Conservation (phyloP, 2,329 filamentous ascomycete species). For the Claviceps monticola region DNA sequence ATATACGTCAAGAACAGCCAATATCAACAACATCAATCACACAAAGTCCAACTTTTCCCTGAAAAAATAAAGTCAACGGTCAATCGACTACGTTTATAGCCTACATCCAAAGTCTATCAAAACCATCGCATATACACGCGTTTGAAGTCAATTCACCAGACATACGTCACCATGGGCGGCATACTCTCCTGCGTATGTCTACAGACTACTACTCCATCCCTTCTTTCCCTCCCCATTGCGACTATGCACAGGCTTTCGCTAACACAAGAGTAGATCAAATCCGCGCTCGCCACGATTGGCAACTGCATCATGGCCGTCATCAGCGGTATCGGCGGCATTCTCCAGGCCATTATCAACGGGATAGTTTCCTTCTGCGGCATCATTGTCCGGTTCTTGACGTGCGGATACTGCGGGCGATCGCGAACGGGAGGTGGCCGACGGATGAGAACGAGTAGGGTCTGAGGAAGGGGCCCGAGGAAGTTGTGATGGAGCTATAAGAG, state of each 20-base stretch:
- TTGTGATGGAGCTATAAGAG: not conserved
- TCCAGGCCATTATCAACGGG: conserved; percentile 53
- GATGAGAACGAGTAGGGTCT: conserved; percentile 13
- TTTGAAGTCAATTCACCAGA: too few relatives aligned
- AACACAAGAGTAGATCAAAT: conserved; percentile 32
- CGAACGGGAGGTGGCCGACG: conserved; percentile 6
- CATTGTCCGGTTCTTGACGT: conserved; percentile 52
- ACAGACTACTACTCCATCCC: too few relatives aligned
- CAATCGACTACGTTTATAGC: too few relatives aligned
- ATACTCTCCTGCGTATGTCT: conserved; percentile 66
- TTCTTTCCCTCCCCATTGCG: not conserved
- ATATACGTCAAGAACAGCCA: too few relatives aligned
- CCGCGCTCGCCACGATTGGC: conserved; percentile 50
- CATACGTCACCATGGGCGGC: conserved; percentile 50
- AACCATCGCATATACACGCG: too few relatives aligned
- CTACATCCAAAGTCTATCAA: too few relatives aligned
- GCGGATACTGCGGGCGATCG: conserved; percentile 25
- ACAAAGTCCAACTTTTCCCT: too few relatives aligned
- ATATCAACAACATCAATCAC: too few relatives aligned
- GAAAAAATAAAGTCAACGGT: too few relatives aligned
- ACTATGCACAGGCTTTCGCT: not conserved
- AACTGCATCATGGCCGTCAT: conserved; percentile 54
- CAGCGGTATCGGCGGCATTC: conserved; percentile 49
- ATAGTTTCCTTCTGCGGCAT: conserved; percentile 51
- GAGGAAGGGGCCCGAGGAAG: not conserved